phyloP scores from a whole-genome alignment of 345 rosid species.

The Acer negundo region DNA sequence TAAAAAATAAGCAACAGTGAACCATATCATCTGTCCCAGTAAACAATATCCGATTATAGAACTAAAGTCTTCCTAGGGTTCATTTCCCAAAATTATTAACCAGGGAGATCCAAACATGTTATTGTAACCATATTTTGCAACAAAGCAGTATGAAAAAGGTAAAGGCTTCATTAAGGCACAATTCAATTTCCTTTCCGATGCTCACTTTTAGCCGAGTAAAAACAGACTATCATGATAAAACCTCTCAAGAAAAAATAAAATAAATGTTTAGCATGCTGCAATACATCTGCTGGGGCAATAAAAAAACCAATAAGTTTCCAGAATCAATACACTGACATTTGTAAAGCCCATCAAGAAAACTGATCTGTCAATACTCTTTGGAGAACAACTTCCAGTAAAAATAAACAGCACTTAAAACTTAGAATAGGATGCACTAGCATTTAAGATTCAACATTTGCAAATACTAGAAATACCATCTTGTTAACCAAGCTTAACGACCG shows the following conservation, averaged over 20 bases:
- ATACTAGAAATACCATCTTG: not conserved
- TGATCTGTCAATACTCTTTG: not conserved
- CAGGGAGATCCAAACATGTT: not conserved
- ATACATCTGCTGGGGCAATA: not conserved
- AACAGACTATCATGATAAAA: not conserved
- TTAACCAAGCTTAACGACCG: not conserved
- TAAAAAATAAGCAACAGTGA: not conserved
- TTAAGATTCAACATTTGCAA: not conserved
- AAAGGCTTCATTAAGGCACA: not conserved
- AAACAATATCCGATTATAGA: not conserved
- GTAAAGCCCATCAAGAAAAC: not conserved
- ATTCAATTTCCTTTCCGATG: not conserved
- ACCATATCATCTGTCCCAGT: not conserved
- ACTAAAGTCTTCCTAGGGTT: not conserved
- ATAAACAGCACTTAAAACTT: not conserved
- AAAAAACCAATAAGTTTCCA: not conserved
- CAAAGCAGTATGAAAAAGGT: not conserved
- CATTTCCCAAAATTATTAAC: not conserved
- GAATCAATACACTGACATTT: not conserved
- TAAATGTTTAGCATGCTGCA: not conserved
- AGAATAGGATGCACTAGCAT: not conserved
- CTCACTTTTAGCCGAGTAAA: not conserved
- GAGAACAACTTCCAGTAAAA: too few relatives aligned
- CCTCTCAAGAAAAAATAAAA: not conserved
- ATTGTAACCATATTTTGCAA: not conserved